Conservation (phyloP, 768 basidiomycete species). For the Bullera alba region DNA sequence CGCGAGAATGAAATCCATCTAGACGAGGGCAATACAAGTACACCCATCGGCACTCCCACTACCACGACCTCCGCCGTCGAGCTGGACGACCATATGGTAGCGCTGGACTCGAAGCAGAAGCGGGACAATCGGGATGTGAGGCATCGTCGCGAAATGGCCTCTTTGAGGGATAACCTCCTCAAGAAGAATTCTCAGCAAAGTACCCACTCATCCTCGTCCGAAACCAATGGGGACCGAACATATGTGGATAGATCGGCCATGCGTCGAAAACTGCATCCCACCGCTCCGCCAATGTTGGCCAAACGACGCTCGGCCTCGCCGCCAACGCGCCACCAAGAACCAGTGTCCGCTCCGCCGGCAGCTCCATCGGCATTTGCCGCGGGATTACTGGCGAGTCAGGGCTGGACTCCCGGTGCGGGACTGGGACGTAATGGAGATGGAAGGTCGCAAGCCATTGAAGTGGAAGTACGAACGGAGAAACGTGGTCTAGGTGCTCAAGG, state of each 20-base stretch:
- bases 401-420: slow-evolving; percentile 32
- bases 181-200: background rate
- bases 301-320: slow-evolving; percentile 1
- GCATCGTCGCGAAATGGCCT: slow-evolving; percentile 30
- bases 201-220: background rate
- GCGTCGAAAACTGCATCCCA: slow-evolving; percentile 21
- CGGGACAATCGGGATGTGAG: slow-evolving; percentile 24
- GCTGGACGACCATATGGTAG: too few relatives aligned
- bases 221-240: too few relatives aligned
- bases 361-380: background rate
- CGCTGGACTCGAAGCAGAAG: slow-evolving; percentile 23
- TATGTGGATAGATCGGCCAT: slow-evolving; percentile 38
- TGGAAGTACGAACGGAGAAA: slow-evolving; percentile 23
- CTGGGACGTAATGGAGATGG: slow-evolving; percentile 25
- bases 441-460: slow-evolving; percentile 17
- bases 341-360: background rate
- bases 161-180: slow-evolving; percentile 17
- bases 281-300: slow-evolving; percentile 1
- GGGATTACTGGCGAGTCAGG: slow-evolving; percentile 21
- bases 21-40: slow-evolving; percentile 15
- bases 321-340: background rate
- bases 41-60: background rate
- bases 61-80: background rate
- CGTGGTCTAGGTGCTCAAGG: slow-evolving; percentile 25
- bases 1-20: slow-evolving; percentile 23